Percentiles rank a stretch among this genome's conserved stretches.
Conservation (phyloP, 2,329 filamentous ascomycete species). For the Calonectria pseudoreteaudii region DNA sequence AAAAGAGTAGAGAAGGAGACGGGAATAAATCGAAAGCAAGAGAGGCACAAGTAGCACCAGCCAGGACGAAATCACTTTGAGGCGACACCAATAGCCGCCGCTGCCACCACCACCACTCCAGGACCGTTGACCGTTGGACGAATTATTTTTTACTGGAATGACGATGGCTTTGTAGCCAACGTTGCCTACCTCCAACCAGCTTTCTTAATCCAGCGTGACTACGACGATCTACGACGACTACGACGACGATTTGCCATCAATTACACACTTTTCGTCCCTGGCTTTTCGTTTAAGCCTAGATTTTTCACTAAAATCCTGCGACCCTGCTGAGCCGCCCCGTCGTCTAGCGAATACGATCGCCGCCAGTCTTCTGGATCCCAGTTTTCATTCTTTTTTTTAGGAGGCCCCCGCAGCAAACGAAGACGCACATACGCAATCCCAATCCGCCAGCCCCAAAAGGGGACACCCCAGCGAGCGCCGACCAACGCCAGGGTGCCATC, state of each 20-base stretch:
- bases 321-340: constrained; percentile 14
- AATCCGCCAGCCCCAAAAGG: constrained; percentile 14
- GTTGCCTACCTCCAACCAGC: neutral
- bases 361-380: constrained; percentile 26
- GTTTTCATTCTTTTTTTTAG: constrained; percentile 25
- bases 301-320: constrained; percentile 11
- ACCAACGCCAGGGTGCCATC: constrained; percentile 16
- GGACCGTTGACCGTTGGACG: constrained; percentile 8
- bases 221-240: constrained; percentile 13
- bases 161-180: constrained; percentile 19
- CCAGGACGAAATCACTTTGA: neutral
- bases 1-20: neutral
- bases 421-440: constrained; percentile 28
- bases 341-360: constrained; percentile 42
- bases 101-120: neutral
- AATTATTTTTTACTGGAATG: neutral
- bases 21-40: constrained; percentile 2
- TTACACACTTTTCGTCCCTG: constrained; percentile 7
- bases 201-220: neutral
- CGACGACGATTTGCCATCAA: constrained; percentile 14
- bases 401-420: constrained; percentile 31
- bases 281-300: neutral
- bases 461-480: constrained; percentile 18
- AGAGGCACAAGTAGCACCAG: neutral
- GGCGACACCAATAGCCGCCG: neutral